phyloP scores from a whole-genome alignment of 805 yeast species.

The Barnettozyma sucrosica region DNA sequence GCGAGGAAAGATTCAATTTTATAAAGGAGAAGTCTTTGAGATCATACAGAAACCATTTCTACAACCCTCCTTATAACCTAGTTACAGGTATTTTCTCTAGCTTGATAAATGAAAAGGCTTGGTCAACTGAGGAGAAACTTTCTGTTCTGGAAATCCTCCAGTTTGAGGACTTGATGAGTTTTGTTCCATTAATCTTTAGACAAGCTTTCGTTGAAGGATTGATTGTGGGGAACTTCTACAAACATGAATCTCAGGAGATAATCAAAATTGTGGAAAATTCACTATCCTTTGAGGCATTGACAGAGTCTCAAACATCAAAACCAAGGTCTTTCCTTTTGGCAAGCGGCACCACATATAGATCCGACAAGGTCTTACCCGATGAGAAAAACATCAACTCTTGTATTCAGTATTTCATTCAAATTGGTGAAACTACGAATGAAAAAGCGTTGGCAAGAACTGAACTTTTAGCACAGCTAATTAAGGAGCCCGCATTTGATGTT shows the following conservation, averaged over 20 bases:
- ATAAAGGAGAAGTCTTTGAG: slow-evolving; percentile 59
- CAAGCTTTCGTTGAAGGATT: slow-evolving; percentile 68
- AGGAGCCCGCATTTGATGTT: slow-evolving; percentile 86
- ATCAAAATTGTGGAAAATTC: slow-evolving; percentile 35
- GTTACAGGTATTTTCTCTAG: slow-evolving; percentile 56
- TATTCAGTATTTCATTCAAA: slow-evolving; percentile 69
- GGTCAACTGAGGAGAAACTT: slow-evolving; percentile 58
- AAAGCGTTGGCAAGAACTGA: slow-evolving; percentile 48
- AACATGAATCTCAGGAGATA: slow-evolving; percentile 47
- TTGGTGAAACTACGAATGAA: slow-evolving; percentile 47
- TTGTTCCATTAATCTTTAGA: slow-evolving; percentile 46
- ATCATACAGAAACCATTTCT: slow-evolving; percentile 63
- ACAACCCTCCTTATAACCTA: slow-evolving; percentile 72
- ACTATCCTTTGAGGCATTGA: slow-evolving; percentile 34
- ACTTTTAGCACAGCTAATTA: slow-evolving; percentile 63
- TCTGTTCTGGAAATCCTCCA: slow-evolving; percentile 38
- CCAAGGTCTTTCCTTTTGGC: slow-evolving; percentile 40
- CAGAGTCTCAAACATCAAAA: slow-evolving; percentile 39
- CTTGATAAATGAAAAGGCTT: slow-evolving; percentile 66
- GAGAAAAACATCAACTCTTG: slow-evolving; percentile 74
- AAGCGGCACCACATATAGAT: slow-evolving; percentile 36
- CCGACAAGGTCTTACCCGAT: slow-evolving; percentile 51
- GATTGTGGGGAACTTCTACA: slow-evolving; percentile 66
- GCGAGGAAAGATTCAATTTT: slow-evolving; percentile 56
- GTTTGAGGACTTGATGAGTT: slow-evolving; percentile 45